phyloP scores from a whole-genome alignment of 495 filamentous ascomycete species.

The Neurospora terricola region DNA sequence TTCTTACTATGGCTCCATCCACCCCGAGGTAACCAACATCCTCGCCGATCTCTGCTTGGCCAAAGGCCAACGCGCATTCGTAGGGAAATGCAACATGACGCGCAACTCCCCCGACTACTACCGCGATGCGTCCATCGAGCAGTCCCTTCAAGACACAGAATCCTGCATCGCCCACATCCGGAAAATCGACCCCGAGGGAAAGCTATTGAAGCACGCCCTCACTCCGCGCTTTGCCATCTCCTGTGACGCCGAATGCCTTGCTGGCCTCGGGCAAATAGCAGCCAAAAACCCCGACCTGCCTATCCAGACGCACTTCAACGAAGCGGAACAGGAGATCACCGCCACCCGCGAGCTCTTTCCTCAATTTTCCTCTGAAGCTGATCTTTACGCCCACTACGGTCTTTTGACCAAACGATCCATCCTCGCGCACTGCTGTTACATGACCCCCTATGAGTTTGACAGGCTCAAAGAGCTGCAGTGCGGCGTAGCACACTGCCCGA shows the following conservation, averaged over 20 bases:
- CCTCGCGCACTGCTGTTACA: constrained; percentile 54
- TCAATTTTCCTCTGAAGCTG: constrained; percentile 44
- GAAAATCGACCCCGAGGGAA: constrained; percentile 27
- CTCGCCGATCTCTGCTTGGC: constrained; percentile 48
- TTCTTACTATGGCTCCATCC: constrained; percentile 52
- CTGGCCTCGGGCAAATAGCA: constrained; percentile 43
- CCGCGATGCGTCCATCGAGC: constrained; percentile 36
- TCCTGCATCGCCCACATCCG: constrained; percentile 41
- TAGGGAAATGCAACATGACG: constrained; percentile 60
- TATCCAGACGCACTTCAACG: constrained; percentile 59
- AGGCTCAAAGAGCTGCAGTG: constrained; percentile 38
- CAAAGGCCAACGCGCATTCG: constrained; percentile 51
- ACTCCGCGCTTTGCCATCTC: constrained; percentile 57
- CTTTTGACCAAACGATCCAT: constrained; percentile 47
- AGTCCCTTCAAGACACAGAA: constrained; percentile 43
- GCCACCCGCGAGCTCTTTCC: constrained; percentile 45
- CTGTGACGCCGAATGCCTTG: constrained; percentile 43
- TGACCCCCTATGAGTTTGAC: constrained; percentile 43
- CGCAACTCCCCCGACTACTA: constrained; percentile 52
- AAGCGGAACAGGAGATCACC: constrained; percentile 45
- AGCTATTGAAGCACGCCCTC: constrained; percentile 45
- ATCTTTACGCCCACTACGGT: constrained; percentile 44
- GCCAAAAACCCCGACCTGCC: constrained; percentile 39
- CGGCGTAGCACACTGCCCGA: constrained; percentile 54
- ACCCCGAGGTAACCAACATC: constrained; percentile 47